A percentile compares a stretch with the other conserved stretches of the same genome.
phyloP scores from a whole-genome alignment of 2,329 filamentous ascomycete genomes.

The Raffaelea arxii region DNA sequence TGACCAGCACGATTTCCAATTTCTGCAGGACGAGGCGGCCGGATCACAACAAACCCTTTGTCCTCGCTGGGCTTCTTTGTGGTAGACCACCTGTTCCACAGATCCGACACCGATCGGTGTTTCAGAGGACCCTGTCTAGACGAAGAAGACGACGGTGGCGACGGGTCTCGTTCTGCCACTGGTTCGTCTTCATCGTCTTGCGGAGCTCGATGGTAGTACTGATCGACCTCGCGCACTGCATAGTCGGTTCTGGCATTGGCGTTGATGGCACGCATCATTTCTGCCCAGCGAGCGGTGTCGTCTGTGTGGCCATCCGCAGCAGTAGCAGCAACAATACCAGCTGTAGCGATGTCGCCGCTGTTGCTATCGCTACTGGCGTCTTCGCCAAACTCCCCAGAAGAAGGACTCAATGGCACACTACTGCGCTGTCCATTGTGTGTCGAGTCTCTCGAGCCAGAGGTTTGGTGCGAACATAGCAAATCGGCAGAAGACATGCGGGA shows the following conservation, averaged over 20 bases:
- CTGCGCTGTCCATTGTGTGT: too few relatives aligned
- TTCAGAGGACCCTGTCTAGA: neutral
- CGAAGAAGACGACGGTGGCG: neutral
- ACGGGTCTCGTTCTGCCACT: neutral
- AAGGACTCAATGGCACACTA: too few relatives aligned
- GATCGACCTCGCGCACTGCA: neutral
- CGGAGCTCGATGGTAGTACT: neutral
- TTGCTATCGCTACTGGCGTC: too few relatives aligned
- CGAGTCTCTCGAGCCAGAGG: too few relatives aligned
- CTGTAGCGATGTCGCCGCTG: too few relatives aligned
- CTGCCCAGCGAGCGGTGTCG: too few relatives aligned
- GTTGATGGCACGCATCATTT: neutral
- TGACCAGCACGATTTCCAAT: too few relatives aligned
- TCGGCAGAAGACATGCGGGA: neutral
- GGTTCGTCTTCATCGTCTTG: neutral
- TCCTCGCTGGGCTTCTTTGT: neutral
- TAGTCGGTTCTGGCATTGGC: neutral
- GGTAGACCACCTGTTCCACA: neutral
- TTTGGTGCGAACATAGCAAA: neutral
- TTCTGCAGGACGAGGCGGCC: too few relatives aligned
- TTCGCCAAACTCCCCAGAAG: too few relatives aligned
- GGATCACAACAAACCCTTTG: neutral
- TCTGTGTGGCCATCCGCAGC: too few relatives aligned
- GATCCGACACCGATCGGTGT: neutral
- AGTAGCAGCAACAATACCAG: too few relatives aligned